Evolutionary conservation across 805 yeast species (phyloP).

Genomic region (fission yeast (Schizosaccharomyces pombe)): DNA sequence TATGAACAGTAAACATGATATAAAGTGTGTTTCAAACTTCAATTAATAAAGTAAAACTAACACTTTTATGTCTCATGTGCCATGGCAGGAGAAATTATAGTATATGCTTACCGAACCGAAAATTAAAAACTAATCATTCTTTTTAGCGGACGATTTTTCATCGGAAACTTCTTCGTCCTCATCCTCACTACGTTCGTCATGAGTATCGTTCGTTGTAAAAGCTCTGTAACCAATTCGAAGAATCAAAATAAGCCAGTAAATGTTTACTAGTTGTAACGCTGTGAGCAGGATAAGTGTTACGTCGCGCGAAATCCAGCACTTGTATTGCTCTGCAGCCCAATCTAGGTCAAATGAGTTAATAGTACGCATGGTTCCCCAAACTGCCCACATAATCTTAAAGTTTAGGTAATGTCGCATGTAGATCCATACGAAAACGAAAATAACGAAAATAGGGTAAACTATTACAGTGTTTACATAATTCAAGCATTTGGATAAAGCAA

Average conservation of each 20-base stretch:
- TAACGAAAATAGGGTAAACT: slow-evolving; percentile 40
- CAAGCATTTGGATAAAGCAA: slow-evolving; percentile 63
- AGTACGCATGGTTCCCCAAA: slow-evolving; percentile 16
- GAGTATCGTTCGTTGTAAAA: slow-evolving; percentile 32
- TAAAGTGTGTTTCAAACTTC: too few species aligned
- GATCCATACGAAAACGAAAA: slow-evolving; percentile 55
- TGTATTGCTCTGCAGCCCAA: slow-evolving; percentile 81
- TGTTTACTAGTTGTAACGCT: slow-evolving; percentile 65
- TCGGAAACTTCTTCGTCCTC: slow-evolving; percentile 29
- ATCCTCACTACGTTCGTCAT: slow-evolving; percentile 73
- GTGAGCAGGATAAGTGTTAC: slow-evolving; percentile 58
- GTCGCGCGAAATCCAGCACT: slow-evolving; percentile 85
- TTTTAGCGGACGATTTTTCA: background rate
- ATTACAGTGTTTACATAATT: slow-evolving; percentile 55
- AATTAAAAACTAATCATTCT: background rate
- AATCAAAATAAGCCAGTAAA: slow-evolving; percentile 71
- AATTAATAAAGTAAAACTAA: too few species aligned
- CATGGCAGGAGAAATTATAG: background rate
- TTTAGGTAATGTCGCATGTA: slow-evolving; percentile 77
- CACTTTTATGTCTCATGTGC: too few species aligned
- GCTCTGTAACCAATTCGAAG: slow-evolving; percentile 52
- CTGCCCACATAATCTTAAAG: slow-evolving; percentile 52
- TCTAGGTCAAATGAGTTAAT: slow-evolving; percentile 67
- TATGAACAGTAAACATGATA: too few species aligned
- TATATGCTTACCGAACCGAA: background rate